These are phyloP conservation scores for Globisporangium sylvaticum DNA, from an alignment of 352 stramenopile genomes.

Conservation along the genomic window DNA sequence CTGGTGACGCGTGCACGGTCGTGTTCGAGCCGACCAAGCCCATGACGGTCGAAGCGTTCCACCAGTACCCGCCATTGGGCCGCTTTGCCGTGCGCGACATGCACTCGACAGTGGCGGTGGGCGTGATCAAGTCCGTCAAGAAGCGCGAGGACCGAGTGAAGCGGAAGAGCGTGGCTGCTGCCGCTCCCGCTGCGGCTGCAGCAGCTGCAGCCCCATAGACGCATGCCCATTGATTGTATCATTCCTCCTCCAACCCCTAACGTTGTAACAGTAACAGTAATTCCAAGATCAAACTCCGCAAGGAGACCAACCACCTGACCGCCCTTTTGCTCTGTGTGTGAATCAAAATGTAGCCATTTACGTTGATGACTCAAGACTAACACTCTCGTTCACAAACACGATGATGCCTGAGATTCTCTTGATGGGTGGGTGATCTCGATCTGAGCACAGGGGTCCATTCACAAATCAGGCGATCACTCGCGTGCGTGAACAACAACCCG, in stretches of 20 bases:
- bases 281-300: not conserved
- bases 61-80: slow-evolving; percentile 94
- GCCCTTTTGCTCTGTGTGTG: not conserved
- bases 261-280: not conserved
- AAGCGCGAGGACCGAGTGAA: slow-evolving; percentile 61
- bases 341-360: not conserved
- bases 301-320: not conserved
- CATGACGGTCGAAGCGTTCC: slow-evolving; percentile 95
- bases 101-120: slow-evolving; percentile 95
- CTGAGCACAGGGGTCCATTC: not conserved
- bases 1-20: slow-evolving; percentile 95
- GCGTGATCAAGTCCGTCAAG: slow-evolving; percentile 94
- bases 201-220: not conserved
- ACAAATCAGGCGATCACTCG: not conserved
- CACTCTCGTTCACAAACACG: not conserved
- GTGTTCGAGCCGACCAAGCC: slow-evolving; percentile 92
- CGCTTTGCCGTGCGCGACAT: slow-evolving; percentile 97
- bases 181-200: not conserved
- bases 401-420: not conserved
- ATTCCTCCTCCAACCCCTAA: not conserved
- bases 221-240: not conserved
- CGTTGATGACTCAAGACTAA: not conserved
- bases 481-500: not conserved
- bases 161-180: not conserved
- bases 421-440: not conserved